Evolutionary conservation across 208 protist species (phyloP).

Genomic region (Leishmania braziliensis): DNA sequence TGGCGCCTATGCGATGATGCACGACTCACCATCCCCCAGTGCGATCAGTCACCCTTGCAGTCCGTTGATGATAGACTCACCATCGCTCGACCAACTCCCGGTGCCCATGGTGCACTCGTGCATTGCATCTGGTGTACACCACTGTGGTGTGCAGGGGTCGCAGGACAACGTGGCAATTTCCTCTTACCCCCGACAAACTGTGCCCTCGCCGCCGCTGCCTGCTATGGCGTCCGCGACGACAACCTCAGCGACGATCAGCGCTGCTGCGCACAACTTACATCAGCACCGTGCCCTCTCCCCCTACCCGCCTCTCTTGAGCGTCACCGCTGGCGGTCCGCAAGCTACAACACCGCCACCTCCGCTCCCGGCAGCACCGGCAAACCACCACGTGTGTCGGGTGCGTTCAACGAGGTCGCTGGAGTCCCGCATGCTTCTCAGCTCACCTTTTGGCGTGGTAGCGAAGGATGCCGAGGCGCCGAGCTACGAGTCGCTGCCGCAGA

Average conservation of each 20-base stretch:
- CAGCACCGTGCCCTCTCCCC: constrained; percentile 5
- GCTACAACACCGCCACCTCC: constrained; percentile 1
- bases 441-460: not conserved
- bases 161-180: not conserved
- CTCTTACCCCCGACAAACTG: not conserved
- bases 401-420: constrained; percentile 6
- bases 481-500: not conserved
- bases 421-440: not conserved
- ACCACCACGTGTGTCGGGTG: constrained; percentile 15
- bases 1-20: not conserved
- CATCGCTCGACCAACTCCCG: constrained; percentile 20
- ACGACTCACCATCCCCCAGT: not conserved
- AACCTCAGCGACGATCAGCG: not conserved
- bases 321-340: not conserved
- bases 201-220: not conserved
- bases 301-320: constrained; percentile 2
- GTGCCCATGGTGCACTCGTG: constrained; percentile 11
- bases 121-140: not conserved
- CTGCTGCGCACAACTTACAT: not conserved
- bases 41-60: not conserved
- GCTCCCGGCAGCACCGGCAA: constrained; percentile 23
- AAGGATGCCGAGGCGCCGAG: not conserved
- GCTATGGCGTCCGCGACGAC: not conserved
- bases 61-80: constrained; percentile 14
- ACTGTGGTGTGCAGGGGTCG: not conserved